These are phyloP conservation scores for Dothistroma pini DNA, from an alignment of 2,329 filamentous ascomycete genomes.

Conservation along the genomic window DNA sequence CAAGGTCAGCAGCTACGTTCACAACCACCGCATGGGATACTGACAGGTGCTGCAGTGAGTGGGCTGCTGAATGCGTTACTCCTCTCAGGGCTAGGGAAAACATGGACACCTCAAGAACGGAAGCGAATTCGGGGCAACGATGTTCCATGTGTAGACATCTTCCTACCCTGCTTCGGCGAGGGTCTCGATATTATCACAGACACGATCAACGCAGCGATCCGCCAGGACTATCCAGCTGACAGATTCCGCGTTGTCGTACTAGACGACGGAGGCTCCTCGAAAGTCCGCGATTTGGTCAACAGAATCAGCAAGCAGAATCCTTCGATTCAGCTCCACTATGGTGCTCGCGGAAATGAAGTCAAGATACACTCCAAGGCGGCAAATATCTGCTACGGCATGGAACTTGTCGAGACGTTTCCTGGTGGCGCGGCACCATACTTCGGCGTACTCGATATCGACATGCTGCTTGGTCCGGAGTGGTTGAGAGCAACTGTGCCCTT, in stretches of 20 bases:
- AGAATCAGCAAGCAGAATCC: slow-evolving; percentile 11
- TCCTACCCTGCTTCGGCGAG: slow-evolving; percentile 20
- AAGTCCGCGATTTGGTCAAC: slow-evolving; percentile 8
- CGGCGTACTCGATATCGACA: slow-evolving; percentile 18
- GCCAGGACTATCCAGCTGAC: slow-evolving; percentile 18
- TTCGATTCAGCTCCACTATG: slow-evolving; percentile 12
- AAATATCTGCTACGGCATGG: slow-evolving; percentile 19
- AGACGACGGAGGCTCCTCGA: slow-evolving; percentile 15
- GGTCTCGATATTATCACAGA: slow-evolving; percentile 18
- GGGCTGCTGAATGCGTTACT: slow-evolving; percentile 15
- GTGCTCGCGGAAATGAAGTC: slow-evolving; percentile 15
- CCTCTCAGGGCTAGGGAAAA: slow-evolving; percentile 13
- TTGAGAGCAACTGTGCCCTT: slow-evolving; percentile 15
- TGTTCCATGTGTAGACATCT: slow-evolving; percentile 16
- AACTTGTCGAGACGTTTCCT: slow-evolving; percentile 20
- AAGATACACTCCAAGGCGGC: slow-evolving; percentile 21
- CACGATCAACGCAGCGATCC: slow-evolving; percentile 18
- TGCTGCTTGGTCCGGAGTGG: slow-evolving; percentile 16
- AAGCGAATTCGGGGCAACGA: slow-evolving; percentile 11
- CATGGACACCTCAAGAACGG: slow-evolving; percentile 17
- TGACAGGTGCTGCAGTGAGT: slow-evolving; percentile 10
- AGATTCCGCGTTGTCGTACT: slow-evolving; percentile 16
- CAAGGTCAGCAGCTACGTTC: slow-evolving; percentile 6
- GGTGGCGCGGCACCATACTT: slow-evolving; percentile 24
- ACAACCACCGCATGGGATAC: neutral